Percentiles rank a stretch among this genome's conserved stretches.
These are phyloP conservation scores for Verticillium zaregamsianum DNA, from an alignment of 2,329 filamentous ascomycete genomes.

Conservation along the genomic window DNA sequence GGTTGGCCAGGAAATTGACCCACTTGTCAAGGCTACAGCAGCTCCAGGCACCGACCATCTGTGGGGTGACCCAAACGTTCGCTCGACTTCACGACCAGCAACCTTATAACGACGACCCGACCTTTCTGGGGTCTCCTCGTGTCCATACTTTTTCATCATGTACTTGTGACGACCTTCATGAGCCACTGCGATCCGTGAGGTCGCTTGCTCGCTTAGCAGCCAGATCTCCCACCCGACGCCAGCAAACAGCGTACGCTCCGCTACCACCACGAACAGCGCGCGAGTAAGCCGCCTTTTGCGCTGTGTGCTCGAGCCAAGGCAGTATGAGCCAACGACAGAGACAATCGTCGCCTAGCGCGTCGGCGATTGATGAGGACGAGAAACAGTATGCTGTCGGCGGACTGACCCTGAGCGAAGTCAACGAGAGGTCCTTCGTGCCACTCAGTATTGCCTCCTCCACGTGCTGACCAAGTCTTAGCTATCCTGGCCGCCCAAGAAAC, in stretches of 20 bases:
- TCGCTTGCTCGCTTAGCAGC: too few relatives aligned
- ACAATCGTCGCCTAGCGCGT: conserved; percentile 26
- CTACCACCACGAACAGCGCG: neutral
- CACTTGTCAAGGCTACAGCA: neutral
- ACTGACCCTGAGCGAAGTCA: conserved; percentile 36
- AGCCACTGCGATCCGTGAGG: neutral
- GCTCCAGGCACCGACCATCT: neutral
- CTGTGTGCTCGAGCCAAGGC: neutral
- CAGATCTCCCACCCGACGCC: too few relatives aligned
- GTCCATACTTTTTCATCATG: neutral
- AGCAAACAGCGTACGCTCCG: too few relatives aligned
- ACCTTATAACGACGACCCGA: neutral
- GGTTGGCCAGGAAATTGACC: neutral
- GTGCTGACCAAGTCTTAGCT: conserved; percentile 48
- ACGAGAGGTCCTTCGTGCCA: conserved; percentile 33
- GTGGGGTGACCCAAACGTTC: neutral
- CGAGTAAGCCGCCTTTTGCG: neutral
- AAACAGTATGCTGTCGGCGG: conserved; percentile 42
- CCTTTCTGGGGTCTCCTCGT: neutral
- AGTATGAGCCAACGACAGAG: conserved; percentile 27
- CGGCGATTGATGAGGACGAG: conserved; percentile 45
- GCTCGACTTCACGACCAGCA: neutral
- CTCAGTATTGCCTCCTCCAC: neutral
- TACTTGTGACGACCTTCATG: neutral
- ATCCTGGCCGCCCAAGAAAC: conserved; percentile 79